Evolutionary conservation across 208 protist genomes (phyloP).

Genomic region (Borovskyia barvae): DNA sequence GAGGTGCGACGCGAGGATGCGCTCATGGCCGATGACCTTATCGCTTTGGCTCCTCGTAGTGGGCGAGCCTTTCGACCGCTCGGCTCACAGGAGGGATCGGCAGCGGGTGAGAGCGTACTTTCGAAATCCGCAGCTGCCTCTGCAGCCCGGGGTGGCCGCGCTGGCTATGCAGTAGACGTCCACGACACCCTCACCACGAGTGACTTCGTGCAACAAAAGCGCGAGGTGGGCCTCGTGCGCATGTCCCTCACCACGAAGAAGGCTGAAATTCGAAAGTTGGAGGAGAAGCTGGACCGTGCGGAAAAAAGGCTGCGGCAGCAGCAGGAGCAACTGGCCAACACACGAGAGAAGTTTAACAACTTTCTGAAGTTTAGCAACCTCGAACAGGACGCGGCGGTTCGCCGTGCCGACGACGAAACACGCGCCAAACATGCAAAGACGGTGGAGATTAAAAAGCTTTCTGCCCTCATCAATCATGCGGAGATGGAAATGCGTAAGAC

Average conservation of each 20-base stretch:
- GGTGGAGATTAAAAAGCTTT: slow-evolving; percentile 95
- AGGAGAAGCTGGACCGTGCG: slow-evolving; percentile 89
- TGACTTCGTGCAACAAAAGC: slow-evolving; percentile 93
- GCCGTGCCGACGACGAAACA: slow-evolving; percentile 89
- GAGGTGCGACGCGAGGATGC: slow-evolving; percentile 68
- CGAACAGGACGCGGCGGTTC: slow-evolving; percentile 94
- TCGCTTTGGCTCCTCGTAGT: slow-evolving; percentile 30
- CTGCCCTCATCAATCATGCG: slow-evolving; percentile 82
- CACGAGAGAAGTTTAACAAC: slow-evolving; percentile 92
- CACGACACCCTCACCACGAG: slow-evolving; percentile 51
- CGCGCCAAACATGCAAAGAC: slow-evolving; percentile 92
- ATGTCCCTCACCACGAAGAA: slow-evolving; percentile 94
- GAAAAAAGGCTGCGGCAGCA: slow-evolving; percentile 91
- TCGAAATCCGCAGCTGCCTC: background rate
- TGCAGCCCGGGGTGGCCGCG: background rate
- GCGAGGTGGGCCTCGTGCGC: slow-evolving; percentile 94
- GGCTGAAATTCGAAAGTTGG: slow-evolving; percentile 92
- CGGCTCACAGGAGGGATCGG: background rate
- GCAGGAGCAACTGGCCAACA: slow-evolving; percentile 92
- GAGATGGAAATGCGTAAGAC: slow-evolving; percentile 91
- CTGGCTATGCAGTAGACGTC: slow-evolving; percentile 6
- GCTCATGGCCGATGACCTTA: slow-evolving; percentile 55
- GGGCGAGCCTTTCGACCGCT: slow-evolving; percentile 3
- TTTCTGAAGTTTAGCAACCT: slow-evolving; percentile 96
- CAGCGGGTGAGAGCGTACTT: background rate